Evolutionary conservation across 2,329 filamentous ascomycete species (phyloP).

Genomic region (Diplocarpon mali): DNA sequence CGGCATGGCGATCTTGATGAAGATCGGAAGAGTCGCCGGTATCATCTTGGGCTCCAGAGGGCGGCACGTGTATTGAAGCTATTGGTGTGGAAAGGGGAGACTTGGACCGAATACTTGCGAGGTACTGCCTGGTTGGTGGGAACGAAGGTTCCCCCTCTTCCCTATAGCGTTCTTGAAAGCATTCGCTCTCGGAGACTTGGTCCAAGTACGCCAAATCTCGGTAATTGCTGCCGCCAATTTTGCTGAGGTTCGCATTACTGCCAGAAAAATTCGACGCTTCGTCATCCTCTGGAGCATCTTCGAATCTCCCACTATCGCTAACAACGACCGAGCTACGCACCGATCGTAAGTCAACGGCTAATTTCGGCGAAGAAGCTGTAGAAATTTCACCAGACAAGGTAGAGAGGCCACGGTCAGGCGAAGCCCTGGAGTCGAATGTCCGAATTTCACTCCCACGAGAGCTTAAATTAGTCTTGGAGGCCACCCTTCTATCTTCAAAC

Average conservation of each 20-base stretch:
- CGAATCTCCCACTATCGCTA: conserved; percentile 25
- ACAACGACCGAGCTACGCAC: conserved; percentile 15
- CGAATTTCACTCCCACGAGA: conserved; percentile 28
- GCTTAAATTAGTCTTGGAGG: conserved; percentile 20
- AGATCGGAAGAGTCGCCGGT: neutral
- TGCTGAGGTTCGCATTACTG: conserved; percentile 15
- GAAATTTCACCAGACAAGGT: conserved; percentile 14
- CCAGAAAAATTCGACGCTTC: conserved; percentile 16
- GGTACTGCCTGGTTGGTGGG: conserved; percentile 2
- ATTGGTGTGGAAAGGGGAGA: conserved; percentile 40
- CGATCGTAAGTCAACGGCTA: conserved; percentile 1
- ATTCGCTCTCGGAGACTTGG: conserved; percentile 25
- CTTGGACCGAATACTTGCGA: conserved; percentile 15
- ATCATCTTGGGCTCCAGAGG: conserved; percentile 22
- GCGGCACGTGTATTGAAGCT: conserved; percentile 32
- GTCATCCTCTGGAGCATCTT: conserved; percentile 27
- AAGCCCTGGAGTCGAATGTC: conserved; percentile 12
- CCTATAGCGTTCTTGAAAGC: conserved; percentile 22
- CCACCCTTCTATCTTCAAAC: conserved; percentile 25
- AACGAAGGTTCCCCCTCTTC: conserved; percentile 25
- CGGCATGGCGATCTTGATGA: neutral
- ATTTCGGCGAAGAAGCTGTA: conserved; percentile 10
- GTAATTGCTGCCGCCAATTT: conserved; percentile 22
- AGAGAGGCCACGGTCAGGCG: conserved; percentile 12
- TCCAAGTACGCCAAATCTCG: conserved; percentile 25